Evolutionary conservation across 2,329 filamentous ascomycete species (phyloP).

Genomic region (Diplodia sapinea): DNA sequence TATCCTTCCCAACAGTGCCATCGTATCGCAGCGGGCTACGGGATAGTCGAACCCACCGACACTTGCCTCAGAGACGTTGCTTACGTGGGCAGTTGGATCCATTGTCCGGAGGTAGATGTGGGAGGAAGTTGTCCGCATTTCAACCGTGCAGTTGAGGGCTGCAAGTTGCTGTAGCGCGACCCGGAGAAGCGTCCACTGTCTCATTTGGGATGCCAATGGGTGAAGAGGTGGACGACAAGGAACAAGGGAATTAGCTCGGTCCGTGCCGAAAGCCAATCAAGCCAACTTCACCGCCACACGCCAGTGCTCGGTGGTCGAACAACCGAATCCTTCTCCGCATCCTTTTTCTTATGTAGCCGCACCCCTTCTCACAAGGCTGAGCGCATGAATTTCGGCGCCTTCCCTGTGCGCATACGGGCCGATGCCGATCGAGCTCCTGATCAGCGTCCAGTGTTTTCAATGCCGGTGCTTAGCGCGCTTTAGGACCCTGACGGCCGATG

Average conservation of each 20-base stretch:
- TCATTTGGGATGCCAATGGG: not conserved
- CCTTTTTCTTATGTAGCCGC: not conserved
- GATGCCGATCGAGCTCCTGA: conserved; percentile 22
- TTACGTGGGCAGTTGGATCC: not conserved
- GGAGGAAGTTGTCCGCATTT: too few relatives aligned
- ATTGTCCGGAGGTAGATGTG: too few relatives aligned
- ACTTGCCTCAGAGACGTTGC: too few relatives aligned
- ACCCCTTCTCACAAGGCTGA: not conserved
- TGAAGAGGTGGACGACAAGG: not conserved
- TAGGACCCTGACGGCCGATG: not conserved
- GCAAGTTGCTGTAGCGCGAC: too few relatives aligned
- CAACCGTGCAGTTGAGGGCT: too few relatives aligned
- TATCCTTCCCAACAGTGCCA: not conserved
- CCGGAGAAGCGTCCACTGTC: not conserved
- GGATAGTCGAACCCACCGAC: too few relatives aligned
- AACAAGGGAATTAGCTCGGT: not conserved
- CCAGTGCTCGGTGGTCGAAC: not conserved
- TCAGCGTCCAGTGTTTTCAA: conserved; percentile 10
- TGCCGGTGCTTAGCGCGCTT: not conserved
- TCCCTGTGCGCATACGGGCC: conserved; percentile 10
- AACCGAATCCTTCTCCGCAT: not conserved
- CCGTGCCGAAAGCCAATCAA: not conserved
- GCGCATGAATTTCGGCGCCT: not conserved
- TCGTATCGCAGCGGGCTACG: too few relatives aligned
- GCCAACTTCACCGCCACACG: too few relatives aligned